Conservation (phyloP, 2,329 filamentous ascomycete species). For the Neoascochyta sp. region DNA sequence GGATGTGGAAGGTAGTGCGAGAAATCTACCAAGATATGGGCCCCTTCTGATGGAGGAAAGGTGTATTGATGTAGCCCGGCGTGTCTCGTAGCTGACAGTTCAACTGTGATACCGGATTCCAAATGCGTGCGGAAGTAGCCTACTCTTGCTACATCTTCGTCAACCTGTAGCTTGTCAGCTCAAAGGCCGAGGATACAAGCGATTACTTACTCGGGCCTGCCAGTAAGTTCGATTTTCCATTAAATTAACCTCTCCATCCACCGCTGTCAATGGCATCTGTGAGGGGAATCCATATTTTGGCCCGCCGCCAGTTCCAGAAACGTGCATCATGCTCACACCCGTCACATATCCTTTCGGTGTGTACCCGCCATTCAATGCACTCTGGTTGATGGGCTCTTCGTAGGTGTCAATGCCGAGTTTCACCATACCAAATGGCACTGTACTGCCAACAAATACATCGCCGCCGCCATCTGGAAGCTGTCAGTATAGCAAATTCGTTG, state of each 20-base stretch:
- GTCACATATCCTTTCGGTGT: constrained; percentile 41
- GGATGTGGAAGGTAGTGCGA: constrained; percentile 44
- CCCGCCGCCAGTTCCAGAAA: constrained; percentile 36
- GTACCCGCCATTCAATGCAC: constrained; percentile 41
- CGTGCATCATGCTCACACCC: constrained; percentile 40
- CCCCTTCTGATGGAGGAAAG: constrained; percentile 36
- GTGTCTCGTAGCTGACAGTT: constrained; percentile 38
- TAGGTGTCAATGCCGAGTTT: constrained; percentile 42
- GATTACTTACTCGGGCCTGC: constrained; percentile 31
- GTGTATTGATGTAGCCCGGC: constrained; percentile 39
- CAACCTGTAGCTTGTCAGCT: constrained; percentile 13
- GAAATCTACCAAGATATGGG: constrained; percentile 47
- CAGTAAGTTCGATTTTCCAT: constrained; percentile 44
- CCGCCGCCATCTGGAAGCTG: constrained; percentile 35
- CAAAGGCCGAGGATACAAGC: neutral
- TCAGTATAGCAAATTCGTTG: constrained; percentile 1
- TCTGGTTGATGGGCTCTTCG: constrained; percentile 35
- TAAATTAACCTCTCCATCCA: constrained; percentile 41
- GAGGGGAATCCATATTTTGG: constrained; percentile 42
- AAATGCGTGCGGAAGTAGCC: constrained; percentile 38
- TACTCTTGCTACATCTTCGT: constrained; percentile 32
- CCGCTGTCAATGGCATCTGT: constrained; percentile 42
- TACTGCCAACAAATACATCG: constrained; percentile 40
- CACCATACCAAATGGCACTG: constrained; percentile 41
- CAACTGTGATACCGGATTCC: constrained; percentile 33